Evolutionary conservation across 192 early-diverging fungal species (phyloP), one percentile per base, ranked within the genome.

Genomic region (Dimargaris cristalligena): DNA sequence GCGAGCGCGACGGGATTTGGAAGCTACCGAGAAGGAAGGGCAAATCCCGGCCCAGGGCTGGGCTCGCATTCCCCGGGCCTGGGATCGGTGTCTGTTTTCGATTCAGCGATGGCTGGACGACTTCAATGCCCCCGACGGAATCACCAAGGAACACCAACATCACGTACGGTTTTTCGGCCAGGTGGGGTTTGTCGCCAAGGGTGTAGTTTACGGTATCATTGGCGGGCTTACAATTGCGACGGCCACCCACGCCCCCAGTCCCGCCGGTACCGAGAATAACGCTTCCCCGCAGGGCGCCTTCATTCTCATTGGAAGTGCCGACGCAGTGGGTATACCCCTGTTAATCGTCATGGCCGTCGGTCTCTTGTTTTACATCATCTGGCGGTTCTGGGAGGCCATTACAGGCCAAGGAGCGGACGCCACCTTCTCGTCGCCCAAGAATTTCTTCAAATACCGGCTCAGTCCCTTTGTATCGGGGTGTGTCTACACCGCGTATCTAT

Each of bases 161-260:
- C 33, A 54, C 30, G 70, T 71, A 1, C 61, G 52, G 35, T 57
- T 44, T 34, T 46, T 77, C 20, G 75, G 75, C 0, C 64, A 67
- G 45, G 51, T 77, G 14, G 75, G 75, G 8, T 77, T 77, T 62
- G 64, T 63, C 10, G 67, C 72, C n/a, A 77, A 77, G 64, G 75
- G 75, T 14, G 52, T 72, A 18, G 74, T 76, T 6, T 76, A 76
- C 51, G 67, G 66, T 8, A 54, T 76, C 54, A 65, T 76, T 60
- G 74, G 74, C 44, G 74, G 74, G 1, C 47, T 76, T 58, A 71
- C 69, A 13, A 60, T 60, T 33, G 70, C 74, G 0, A 68, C 62
- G 47, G 69, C 65, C 14, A 64, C 58, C 32, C 60, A 69, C 6
- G 54, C 66, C 32, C 31, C 51, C 34, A 62, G 61, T 47, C 65